phyloP scores from a whole-genome alignment of 352 stramenopile genomes.

The Phytophthora chlamydospora region DNA sequence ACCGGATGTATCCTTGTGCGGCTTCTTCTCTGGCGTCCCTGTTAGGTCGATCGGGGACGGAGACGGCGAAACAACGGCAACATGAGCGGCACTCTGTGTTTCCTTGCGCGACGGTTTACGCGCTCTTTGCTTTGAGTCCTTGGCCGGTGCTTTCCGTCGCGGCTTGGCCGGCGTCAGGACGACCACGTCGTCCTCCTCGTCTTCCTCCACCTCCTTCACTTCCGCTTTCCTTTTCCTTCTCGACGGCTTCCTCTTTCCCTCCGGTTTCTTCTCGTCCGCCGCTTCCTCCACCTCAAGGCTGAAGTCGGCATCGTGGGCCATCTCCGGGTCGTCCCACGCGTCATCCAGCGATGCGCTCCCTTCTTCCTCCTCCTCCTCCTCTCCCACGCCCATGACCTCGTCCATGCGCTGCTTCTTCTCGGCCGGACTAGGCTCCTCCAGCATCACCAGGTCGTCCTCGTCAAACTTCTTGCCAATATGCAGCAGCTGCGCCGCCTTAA shows the following conservation, averaged over 20 bases:
- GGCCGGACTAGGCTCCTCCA: constrained; percentile 33
- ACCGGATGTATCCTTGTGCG: constrained; percentile 8
- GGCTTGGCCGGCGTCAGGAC: constrained; percentile 13
- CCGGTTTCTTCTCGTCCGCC: constrained; percentile 22
- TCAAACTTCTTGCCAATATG: constrained; percentile 46
- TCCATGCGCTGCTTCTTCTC: constrained; percentile 48
- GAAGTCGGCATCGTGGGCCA: constrained; percentile 10
- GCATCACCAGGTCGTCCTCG: constrained; percentile 40
- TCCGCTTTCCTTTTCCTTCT: constrained; percentile 7
- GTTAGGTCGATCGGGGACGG: constrained; percentile 43
- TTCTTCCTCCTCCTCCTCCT: constrained; percentile 11
- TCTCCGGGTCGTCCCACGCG: constrained; percentile 26
- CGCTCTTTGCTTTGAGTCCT: constrained; percentile 8
- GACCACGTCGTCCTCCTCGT: constrained; percentile 25
- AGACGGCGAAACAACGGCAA: constrained; percentile 33
- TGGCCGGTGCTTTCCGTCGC: constrained; percentile 18
- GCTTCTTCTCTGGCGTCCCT: constrained; percentile 26
- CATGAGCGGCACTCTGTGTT: neutral
- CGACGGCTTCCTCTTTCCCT: constrained; percentile 9
- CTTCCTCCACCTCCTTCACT: constrained; percentile 17
- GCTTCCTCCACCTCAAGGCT: constrained; percentile 8
- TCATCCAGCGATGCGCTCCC: constrained; percentile 19
- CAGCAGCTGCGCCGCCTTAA: constrained; percentile 43
- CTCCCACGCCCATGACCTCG: constrained; percentile 11
- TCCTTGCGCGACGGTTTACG: constrained; percentile 30